Base-by-base conservation (phyloP, 2,329 filamentous ascomycete genomes). In the Fusarium siculi region DNA sequence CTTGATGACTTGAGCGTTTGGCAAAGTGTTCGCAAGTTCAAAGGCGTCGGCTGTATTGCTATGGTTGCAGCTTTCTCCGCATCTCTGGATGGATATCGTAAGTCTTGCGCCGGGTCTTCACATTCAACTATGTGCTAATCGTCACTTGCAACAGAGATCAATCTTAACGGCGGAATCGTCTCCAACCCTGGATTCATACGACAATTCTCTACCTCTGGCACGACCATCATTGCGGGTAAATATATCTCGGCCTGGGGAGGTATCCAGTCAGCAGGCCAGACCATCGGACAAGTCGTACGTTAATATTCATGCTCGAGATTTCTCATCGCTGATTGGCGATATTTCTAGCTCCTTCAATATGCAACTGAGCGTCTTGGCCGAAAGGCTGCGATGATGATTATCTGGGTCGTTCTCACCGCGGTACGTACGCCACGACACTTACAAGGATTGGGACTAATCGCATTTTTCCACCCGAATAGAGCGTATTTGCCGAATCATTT, bases 281-380 rank as follows among this genome's bases (percentile, higher is more conserved):
- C 50, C 23, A 53, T 53, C 6, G 50, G 50, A 0, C 50, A 53
- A 39, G 23, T 53, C 7, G 50, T 53, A 37, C n/a, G 50, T 53
- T 6, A 9, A 53, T 15, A 1, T 5, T 25, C 11, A 28, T 34
- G 9, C 32, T 37, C 4, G 0, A 2, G 11, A 21, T 28, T 11
- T 37, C 4, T 2, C 11, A 37, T 53, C 0, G 0, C 19, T 5
- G 6, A 4, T 39, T 53, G 23, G 28, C 5, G 2, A 0, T 39
- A 1, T 53, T 15, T 18, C 0, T 15, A 53, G 50, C 50, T 53
- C 12, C 50, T 53, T n/a, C 50, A 53, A 53, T 53, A 53, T 25
- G 34, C 1, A 3, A 53, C 50, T 18, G 50, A 53, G 0, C 50
- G 50, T 39, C 23, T 53, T 1, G 50, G 50, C 8, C 50, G 50